phyloP scores from a whole-genome alignment of 495 filamentous ascomycete genomes.

The Lichina pygmaea region DNA sequence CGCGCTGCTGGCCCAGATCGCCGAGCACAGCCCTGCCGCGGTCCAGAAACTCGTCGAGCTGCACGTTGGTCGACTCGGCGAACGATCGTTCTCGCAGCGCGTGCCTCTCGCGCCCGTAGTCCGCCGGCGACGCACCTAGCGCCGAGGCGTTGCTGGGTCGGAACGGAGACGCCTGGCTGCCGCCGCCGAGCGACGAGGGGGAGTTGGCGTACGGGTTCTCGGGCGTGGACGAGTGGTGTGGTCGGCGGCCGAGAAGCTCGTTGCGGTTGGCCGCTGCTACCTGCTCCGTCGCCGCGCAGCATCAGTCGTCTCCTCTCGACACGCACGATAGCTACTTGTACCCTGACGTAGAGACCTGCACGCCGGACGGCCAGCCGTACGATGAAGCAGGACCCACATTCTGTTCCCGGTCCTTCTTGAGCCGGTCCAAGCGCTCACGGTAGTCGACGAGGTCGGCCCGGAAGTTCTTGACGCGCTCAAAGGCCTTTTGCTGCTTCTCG shows the following conservation, averaged over 20 bases:
- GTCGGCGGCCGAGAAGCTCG: slow-evolving; percentile 75
- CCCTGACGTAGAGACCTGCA: no score
- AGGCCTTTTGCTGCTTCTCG: slow-evolving; percentile 72
- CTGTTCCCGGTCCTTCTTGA: slow-evolving; percentile 54
- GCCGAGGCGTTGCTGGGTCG: slow-evolving; percentile 6
- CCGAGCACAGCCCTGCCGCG: slow-evolving; percentile 70
- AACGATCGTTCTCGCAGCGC: slow-evolving; percentile 82
- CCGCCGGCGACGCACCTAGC: slow-evolving; percentile 24
- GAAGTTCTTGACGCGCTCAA: slow-evolving; percentile 66
- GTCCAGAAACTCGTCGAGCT: slow-evolving; percentile 83
- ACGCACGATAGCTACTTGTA: neutral
- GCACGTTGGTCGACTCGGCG: slow-evolving; percentile 44
- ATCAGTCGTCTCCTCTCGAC: slow-evolving; percentile 2
- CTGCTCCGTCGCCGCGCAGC: slow-evolving; percentile 9
- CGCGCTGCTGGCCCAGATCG: slow-evolving; percentile 70
- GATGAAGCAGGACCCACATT: slow-evolving; percentile 15
- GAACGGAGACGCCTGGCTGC: slow-evolving; percentile 3
- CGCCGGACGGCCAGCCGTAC: no score
- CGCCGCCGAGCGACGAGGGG: slow-evolving; percentile 10
- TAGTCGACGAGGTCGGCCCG: slow-evolving; percentile 57
- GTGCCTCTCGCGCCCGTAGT: slow-evolving; percentile 47
- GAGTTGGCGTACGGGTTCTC: slow-evolving; percentile 80
- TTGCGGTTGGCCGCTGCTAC: slow-evolving; percentile 43
- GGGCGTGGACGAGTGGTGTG: slow-evolving; percentile 63
- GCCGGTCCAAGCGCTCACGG: slow-evolving; percentile 41